Conservation (phyloP, 2,329 filamentous ascomycete species). For the Phaeophleospora eucalypticola region DNA sequence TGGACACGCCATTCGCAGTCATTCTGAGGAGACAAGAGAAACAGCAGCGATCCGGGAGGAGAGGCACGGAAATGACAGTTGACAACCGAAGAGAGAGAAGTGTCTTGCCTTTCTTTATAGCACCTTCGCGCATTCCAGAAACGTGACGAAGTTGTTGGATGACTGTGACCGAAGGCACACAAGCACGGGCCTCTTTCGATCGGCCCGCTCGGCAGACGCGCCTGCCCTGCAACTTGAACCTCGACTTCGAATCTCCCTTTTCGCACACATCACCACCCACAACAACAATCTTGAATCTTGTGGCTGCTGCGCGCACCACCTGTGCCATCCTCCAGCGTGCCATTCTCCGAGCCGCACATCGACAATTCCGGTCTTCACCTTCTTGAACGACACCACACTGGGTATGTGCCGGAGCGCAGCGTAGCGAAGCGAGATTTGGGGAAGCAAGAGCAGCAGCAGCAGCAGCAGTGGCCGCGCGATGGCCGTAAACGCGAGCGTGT, state of each 20-base stretch:
- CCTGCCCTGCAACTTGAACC: neutral
- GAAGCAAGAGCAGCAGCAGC: too few relatives aligned
- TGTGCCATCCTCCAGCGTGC: too few relatives aligned
- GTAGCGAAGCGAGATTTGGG: too few relatives aligned
- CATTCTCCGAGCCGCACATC: too few relatives aligned
- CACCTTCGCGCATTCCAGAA: too few relatives aligned
- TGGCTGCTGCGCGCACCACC: neutral
- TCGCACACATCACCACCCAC: neutral
- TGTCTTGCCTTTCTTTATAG: too few relatives aligned
- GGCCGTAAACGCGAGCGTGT: conserved; percentile 16
- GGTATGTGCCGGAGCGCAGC: neutral
- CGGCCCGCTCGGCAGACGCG: neutral
- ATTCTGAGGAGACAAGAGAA: conserved; percentile 2
- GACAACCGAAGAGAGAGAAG: neutral
- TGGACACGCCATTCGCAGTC: neutral
- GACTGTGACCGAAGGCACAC: too few relatives aligned
- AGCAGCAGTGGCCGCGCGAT: too few relatives aligned
- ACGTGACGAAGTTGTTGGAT: too few relatives aligned
- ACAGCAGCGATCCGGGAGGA: neutral
- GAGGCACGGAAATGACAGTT: neutral
- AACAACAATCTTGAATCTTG: too few relatives aligned
- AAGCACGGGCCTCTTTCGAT: neutral
- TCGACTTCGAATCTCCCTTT: neutral
- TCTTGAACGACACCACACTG: neutral
- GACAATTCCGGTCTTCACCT: too few relatives aligned